Evolutionary conservation across 2,329 filamentous ascomycete genomes (phyloP), one percentile per base, ranked within the genome.

Genomic region (Hymenotorrendiella dingleyae): DNA sequence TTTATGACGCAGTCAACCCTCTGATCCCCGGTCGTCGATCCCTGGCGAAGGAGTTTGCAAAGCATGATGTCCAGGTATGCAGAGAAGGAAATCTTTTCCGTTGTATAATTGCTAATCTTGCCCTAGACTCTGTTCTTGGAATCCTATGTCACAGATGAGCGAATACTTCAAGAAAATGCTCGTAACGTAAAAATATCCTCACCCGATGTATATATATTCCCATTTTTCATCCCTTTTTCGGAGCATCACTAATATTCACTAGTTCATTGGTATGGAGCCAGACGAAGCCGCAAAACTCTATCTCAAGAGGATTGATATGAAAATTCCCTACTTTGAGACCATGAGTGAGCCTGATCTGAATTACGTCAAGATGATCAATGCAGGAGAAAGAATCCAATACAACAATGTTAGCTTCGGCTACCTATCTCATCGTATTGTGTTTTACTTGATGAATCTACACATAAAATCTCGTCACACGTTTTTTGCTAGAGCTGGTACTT

Each of bases 311-410:
- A 97, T 98, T 60, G 82, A 88, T 50, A 83, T 86, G 55, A 87
- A 93, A 54, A 98, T 98, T 46, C 93, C 93, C 16, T 83, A 91
- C 46, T 98, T 95, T 56, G 90, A 98, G 67, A 94, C 88, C 1
- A 97, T 98, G 89, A 78, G 90, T 57, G 93, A 98, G 64, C 74
- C 76, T 22, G 90, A 97, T 53, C 74, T 98, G 50, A 95, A 97
- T 63, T 98, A 91, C 67, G 91, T 98, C 68, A 96, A 95, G 70
- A 96, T 98, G 91, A 94, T 97, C 62, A 98, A 98, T 55, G 93
- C 93, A 6, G 93, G 93, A 33, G 81, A 91, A 60, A 82, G 88
- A 54, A 84, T 98, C 60, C 84, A 91, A 56, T 91, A 97, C 66
- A 98, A 98, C 69, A 96, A 97, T 54, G 86, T 93, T 62, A 90